Evolutionary conservation across 1,284 basidiomycete genomes (phyloP).

Genomic region (Retiboletus flavoniger): DNA sequence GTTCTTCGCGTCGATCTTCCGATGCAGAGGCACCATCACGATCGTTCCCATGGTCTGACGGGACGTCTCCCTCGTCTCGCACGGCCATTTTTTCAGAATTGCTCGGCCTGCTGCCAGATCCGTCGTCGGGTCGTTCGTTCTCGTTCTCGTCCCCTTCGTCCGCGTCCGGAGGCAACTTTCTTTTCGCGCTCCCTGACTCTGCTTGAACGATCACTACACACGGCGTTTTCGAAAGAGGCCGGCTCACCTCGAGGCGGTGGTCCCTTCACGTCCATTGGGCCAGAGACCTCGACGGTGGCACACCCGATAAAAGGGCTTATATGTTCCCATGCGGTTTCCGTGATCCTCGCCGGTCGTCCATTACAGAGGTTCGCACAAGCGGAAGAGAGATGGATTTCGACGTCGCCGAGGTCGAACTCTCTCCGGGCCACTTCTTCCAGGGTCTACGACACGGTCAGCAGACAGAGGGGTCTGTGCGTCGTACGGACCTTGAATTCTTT

Average conservation of each 20-base stretch:
- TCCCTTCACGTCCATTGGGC: neutral
- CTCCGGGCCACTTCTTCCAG: slow-evolving; percentile 18
- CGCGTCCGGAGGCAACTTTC: neutral
- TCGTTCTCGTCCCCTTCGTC: slow-evolving; percentile 1
- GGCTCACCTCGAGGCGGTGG: slow-evolving; percentile 5
- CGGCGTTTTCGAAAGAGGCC: no score
- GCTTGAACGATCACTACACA: neutral
- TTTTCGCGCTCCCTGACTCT: neutral
- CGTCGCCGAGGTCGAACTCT: slow-evolving; percentile 25
- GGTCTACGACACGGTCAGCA: slow-evolving; percentile 3
- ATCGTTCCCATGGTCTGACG: slow-evolving; percentile 7
- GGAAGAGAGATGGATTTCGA: slow-evolving; percentile 16
- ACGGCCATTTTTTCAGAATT: neutral
- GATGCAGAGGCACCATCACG: neutral
- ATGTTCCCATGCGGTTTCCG: slow-evolving; percentile 18
- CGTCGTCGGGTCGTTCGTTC: neutral
- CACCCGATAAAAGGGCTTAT: slow-evolving; percentile 27
- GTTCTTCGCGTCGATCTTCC: neutral
- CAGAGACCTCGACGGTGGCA: slow-evolving; percentile 12
- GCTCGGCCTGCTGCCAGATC: neutral
- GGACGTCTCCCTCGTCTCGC: neutral
- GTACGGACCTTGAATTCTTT: slow-evolving; percentile 11
- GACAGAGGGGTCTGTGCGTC: neutral
- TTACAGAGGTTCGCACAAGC: slow-evolving; percentile 25
- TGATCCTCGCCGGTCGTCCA: slow-evolving; percentile 23